Conservation (phyloP, 495 filamentous ascomycete species). For the Tetracladium setigerum region DNA sequence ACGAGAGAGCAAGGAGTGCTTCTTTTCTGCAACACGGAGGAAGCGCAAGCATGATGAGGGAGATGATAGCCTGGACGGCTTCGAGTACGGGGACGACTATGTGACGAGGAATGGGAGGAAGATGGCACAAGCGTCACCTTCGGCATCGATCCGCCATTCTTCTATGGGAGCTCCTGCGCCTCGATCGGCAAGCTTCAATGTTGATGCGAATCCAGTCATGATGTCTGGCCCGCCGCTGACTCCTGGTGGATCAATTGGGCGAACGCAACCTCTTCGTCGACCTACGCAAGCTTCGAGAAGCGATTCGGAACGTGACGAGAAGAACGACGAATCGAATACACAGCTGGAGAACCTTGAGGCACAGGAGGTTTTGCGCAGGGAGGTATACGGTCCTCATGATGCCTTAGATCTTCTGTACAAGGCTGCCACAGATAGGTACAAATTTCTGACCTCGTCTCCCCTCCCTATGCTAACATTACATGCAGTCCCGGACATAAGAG, state of each 20-base stretch:
- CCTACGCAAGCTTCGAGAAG: conserved; percentile 23
- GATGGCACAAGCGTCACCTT: conserved; percentile 28
- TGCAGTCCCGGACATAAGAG: conserved; percentile 24
- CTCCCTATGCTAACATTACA: conserved; percentile 8
- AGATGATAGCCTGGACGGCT: conserved; percentile 41
- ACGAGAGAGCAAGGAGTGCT: conserved; percentile 89
- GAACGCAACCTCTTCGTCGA: conserved; percentile 47
- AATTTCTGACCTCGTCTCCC: conserved; percentile 8
- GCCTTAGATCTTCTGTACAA: conserved; percentile 63
- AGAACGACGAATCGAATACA: conserved; percentile 16
- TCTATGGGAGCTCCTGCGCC: conserved; percentile 28
- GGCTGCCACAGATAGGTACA: conserved; percentile 53
- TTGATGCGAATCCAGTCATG: background rate
- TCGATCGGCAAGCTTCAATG: background rate
- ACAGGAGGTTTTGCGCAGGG: conserved; percentile 51
- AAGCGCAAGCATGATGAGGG: conserved; percentile 77
- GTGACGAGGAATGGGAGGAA: conserved; percentile 48
- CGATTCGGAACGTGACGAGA: conserved; percentile 3
- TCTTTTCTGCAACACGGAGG: conserved; percentile 89
- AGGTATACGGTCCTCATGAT: conserved; percentile 58
- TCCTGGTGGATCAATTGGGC: conserved; percentile 52
- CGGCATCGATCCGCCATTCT: conserved; percentile 25
- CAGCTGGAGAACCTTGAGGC: conserved; percentile 49
- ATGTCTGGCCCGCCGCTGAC: conserved; percentile 41
- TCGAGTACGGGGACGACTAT: conserved; percentile 46